Evolutionary conservation across 78 protist species (phyloP), one percentile per base, ranked within the genome.

Genomic region (Dictyostelium capitatum): DNA sequence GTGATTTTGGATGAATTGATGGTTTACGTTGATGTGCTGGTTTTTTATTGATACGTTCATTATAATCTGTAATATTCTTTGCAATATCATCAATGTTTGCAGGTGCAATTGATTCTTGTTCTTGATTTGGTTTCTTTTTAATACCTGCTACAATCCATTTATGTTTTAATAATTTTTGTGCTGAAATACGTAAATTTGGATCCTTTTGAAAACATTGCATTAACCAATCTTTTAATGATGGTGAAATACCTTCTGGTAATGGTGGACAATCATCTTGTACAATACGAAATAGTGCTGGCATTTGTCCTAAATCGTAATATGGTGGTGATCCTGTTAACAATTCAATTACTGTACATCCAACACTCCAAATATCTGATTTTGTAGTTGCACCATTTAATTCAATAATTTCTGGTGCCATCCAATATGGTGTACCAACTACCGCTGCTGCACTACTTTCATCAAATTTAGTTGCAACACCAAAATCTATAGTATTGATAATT

Each of bases 221-320:
- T 32, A 98, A 89, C 79, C 97, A 98, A 65, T 98, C 98, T 7
- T 67, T 28, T 37, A 97, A 85, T 20, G 91, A 78, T 10, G 95
- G 96, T 14, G 99, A 96, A 47, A 97, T 85, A 53, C 96, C 97
- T 47, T 95, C 94, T 14, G 99, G 99, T 11, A 97, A 54, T 1
- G 99, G 99, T 77, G 99, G 99, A 70, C 97, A 97, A 59, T 95
- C 97, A 89, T 98, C 99, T 53, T 97, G 98, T 28, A 98, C 99
- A 41, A 99, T 99, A 73, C 99, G 96, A 89, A 95, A 98, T 57
- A 98, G 84, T 10, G 99, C 99, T 10, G 99, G 90, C 98, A 98
- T 95, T 62, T 97, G 99, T 7, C 96, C 96, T 25, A 99, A 90
- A n/a, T 97, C 98, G 50, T 95, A 97, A 90, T 98, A 98, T 4